Conservation (phyloP, 2,329 filamentous ascomycete species). For the Hortaea sp. region DNA sequence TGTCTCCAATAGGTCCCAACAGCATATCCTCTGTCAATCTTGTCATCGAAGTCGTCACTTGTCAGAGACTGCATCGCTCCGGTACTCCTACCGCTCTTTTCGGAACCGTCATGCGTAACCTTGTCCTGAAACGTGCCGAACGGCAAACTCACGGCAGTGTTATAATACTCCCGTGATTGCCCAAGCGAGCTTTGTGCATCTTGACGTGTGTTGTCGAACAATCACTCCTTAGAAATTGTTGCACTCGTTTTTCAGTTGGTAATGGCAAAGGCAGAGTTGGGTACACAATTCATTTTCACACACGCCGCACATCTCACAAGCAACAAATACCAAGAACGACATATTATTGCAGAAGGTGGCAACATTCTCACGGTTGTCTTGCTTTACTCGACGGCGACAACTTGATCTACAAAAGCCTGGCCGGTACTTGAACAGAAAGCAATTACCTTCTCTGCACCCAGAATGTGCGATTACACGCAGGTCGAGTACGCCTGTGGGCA, state of each 20-base stretch:
- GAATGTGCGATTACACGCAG: conserved; percentile 49
- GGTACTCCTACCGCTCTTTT: neutral
- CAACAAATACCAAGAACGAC: too few species aligned
- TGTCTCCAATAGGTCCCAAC: too few species aligned
- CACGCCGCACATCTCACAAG: too few species aligned
- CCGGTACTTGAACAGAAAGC: neutral
- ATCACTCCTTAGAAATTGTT: neutral
- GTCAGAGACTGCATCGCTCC: too few species aligned
- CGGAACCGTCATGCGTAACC: neutral
- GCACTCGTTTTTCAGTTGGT: too few species aligned
- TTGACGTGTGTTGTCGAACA: neutral
- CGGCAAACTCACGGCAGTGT: neutral
- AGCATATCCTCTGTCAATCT: too few species aligned
- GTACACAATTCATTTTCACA: too few species aligned
- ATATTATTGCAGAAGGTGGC: too few species aligned
- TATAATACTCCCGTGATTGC: neutral
- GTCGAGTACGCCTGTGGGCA: conserved; percentile 49
- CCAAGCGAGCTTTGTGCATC: neutral
- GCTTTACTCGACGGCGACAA: too few species aligned
- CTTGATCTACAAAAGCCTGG: neutral
- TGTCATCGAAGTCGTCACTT: too few species aligned
- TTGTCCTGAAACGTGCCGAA: neutral
- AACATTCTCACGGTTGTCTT: too few species aligned
- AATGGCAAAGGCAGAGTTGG: too few species aligned
- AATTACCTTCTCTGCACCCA: neutral